Evolutionary conservation across 768 basidiomycete genomes (phyloP), one percentile per base, ranked within the genome.

Genomic region (Auricularia sp.): DNA sequence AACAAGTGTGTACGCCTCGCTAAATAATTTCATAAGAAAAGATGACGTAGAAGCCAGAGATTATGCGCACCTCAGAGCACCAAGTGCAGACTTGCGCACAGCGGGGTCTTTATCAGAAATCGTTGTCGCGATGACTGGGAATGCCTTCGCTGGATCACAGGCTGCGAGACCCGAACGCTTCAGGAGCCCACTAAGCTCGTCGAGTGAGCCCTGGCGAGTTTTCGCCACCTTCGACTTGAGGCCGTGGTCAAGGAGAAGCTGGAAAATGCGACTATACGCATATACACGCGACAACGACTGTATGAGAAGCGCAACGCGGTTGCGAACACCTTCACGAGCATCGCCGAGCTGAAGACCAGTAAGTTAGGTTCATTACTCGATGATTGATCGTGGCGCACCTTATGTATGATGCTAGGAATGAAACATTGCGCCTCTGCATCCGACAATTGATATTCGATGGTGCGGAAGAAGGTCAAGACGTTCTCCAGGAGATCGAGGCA

Each of bases 241-340:
- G 16, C 97, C 96, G 71, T 95, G 84, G 44, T 97, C 92, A 11
- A 97, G 81, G 6, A 98, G 77, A 14, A 93, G 74, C 70, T 91
- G 88, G 73, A 97, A 95, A 36, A 98, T 80, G 47, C 94, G 87
- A 70, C 94, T 97, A 70, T 89, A 95, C 1, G 97, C 89, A 71
- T 95, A 97, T 62, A 98, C 87, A 71, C 88, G 92, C 6, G 94
- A 88, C 62, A 98, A 79, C 3, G 81, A 82, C 70, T 92, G 90
- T 64, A 98, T 85, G 66, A 97, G 88, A 59, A 86, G 87, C 68
- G 91, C 86, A 23, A 97, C 86, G 61, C 94, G 85, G 58, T 78
- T 72, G 6, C 93, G 85, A 54, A 93, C 83, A 66, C 84, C 86
- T 75, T 95, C 93, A 34, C 93, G 82, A 35, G 88, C 85, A 77